Conservation (phyloP, 2,329 filamentous ascomycete genomes). For the Colletotrichum liaoningense region DNA sequence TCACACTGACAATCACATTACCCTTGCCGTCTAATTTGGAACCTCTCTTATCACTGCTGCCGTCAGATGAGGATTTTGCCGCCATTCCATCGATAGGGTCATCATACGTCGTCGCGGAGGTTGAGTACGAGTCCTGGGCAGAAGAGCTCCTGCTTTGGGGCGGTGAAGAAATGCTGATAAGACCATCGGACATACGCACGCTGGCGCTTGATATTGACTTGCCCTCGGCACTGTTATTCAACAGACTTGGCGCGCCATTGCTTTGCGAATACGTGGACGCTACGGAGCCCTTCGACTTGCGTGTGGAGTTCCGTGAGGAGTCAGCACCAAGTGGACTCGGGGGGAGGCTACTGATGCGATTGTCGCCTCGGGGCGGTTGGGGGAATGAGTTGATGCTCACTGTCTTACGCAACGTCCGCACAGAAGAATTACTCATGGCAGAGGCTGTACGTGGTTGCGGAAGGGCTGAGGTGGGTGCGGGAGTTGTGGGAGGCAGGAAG, state of each 20-base stretch:
- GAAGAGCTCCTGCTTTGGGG: conserved; percentile 92
- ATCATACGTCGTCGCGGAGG: conserved; percentile 89
- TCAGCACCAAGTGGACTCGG: conserved; percentile 69
- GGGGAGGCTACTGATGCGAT: conserved; percentile 69
- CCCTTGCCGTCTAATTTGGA: conserved; percentile 82
- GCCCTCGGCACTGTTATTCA: conserved; percentile 83
- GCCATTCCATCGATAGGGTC: conserved; percentile 72
- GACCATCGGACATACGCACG: conserved; percentile 77
- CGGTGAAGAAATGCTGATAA: conserved; percentile 83
- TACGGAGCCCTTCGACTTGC: conserved; percentile 67
- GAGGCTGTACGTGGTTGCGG: conserved; percentile 67
- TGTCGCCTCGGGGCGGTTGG: conserved; percentile 80
- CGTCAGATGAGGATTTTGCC: conserved; percentile 43
- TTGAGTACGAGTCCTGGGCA: conserved; percentile 91
- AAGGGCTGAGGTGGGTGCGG: conserved; percentile 64
- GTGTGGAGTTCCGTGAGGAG: conserved; percentile 53
- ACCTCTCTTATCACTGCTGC: conserved; percentile 54
- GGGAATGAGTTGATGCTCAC: conserved; percentile 96
- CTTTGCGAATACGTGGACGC: conserved; percentile 58
- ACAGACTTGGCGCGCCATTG: conserved; percentile 74
- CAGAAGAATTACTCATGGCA: conserved; percentile 63
- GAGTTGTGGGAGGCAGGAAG: conserved; percentile 62
- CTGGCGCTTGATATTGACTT: conserved; percentile 75
- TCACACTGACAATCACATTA: conserved; percentile 95
- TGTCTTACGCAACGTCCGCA: conserved; percentile 83